Evolutionary conservation across 371 early-diverging fungal species (phyloP), one percentile per base, ranked within the genome.

Genomic region (Mortierella sp.): DNA sequence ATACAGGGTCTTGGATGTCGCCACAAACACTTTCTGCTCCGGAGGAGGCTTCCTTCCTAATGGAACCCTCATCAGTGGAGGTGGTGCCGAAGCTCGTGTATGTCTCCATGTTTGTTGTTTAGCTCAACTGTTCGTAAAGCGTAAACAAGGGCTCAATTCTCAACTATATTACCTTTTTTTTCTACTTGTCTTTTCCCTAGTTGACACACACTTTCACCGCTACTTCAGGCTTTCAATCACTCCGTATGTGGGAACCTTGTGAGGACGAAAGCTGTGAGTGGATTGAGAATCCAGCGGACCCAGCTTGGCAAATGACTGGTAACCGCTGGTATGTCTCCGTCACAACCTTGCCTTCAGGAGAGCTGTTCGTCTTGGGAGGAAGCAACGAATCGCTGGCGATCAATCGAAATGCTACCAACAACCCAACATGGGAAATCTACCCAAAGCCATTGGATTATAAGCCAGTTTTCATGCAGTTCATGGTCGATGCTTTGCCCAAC

Each of bases 1-100:
- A 21, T 88, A 84, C 70, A 77, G 90, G 52, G 64, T 84, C 21
- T 63, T 91, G 3, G 71, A 83, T 45, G 69, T 90, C 16, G 79
- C 86, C 21, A 90, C 91, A 47, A 91, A 91, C 63, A 91, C 90
- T 6, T 91, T 91, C 63, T 91, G 91, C 66, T 90, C 90, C 4
- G 89, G 87, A 8, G 91, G 91, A 58, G 88, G 89, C 16, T 89
- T 88, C 68, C 76, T 90, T 38, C 84, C 66, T 7, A 88, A 91
- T 43, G 90, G 90, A 19, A 90, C 87, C 3, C 77, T 91, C 57
- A 88, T 91, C 63, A 88, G 87, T 60, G 88, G 87, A 1, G 91
- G 89, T 22, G 91, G 91, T 22, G 90, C 86, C 11, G 89, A 90
- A 65, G 15, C 57, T 24, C 66, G 79, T 16, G 76, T 75, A 75